Percentiles rank a stretch among this genome's conserved stretches.
phyloP scores from a whole-genome alignment of 1,139 yeast species.

The Yamadazyma spencermartinsiae region DNA sequence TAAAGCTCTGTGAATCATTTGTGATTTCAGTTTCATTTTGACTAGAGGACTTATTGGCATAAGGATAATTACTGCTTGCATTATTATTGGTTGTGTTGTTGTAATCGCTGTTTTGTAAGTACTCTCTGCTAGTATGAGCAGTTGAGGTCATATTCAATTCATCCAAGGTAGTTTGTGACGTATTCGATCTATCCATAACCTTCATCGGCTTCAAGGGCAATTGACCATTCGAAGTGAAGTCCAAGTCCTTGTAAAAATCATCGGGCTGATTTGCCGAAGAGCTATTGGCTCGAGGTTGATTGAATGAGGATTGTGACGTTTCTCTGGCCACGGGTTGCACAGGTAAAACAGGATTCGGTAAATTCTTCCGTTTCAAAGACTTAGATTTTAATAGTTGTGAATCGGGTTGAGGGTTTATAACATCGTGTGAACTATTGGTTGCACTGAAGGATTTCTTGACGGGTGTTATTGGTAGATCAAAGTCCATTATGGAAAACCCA shows the following conservation, averaged over 20 bases:
- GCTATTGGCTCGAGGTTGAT: neutral
- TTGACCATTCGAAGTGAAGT: conserved; percentile 46
- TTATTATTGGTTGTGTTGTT: conserved; percentile 5
- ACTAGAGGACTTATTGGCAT: conserved; percentile 6
- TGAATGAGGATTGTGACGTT: conserved; percentile 4
- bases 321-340: conserved; percentile 21
- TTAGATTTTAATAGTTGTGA: conserved; percentile 26
- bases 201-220: conserved; percentile 47
- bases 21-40: conserved; percentile 15
- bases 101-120: conserved; percentile 3
- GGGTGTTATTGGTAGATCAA: conserved; percentile 35
- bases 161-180: conserved; percentile 15
- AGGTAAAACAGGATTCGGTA: conserved; percentile 28
- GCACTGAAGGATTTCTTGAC: conserved; percentile 16
- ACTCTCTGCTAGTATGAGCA: conserved; percentile 4
- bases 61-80: conserved; percentile 10
- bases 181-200: conserved; percentile 24
- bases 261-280: conserved; percentile 4
- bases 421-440: conserved; percentile 13
- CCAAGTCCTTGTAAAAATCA: conserved; percentile 36
- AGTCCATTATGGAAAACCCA: conserved; percentile 37
- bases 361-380: conserved; percentile 27
- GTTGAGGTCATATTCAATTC: conserved; percentile 8
- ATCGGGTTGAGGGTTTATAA: conserved; percentile 26
- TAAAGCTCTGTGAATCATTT: conserved; percentile 35